These are phyloP conservation scores for Pseudoperonospora humuli DNA, from an alignment of 352 stramenopile species.

Conservation along the genomic window DNA sequence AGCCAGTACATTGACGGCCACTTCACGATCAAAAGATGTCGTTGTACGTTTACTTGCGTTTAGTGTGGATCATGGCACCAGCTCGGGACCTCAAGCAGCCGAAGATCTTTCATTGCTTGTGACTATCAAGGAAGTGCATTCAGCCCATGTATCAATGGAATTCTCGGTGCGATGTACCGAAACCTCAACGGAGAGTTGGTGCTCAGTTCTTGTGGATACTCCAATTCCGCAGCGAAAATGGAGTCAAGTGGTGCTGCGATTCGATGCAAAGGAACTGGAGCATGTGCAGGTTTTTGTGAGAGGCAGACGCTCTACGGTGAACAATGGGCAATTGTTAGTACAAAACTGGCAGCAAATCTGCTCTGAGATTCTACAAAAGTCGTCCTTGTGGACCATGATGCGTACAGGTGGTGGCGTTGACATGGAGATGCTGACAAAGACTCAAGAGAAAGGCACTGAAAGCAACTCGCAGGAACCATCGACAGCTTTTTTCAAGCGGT, in stretches of 20 bases:
- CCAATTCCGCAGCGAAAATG: conserved; percentile 10
- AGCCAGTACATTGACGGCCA: not conserved
- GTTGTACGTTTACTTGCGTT: conserved; percentile 7
- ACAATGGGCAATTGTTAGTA: not conserved
- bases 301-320: conserved; percentile 10
- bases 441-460: not conserved
- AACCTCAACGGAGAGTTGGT: conserved; percentile 1
- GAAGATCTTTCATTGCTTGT: conserved; percentile 8
- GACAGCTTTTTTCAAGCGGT: conserved; percentile 1
- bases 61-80: not conserved
- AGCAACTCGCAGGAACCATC: conserved; percentile 1
- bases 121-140: conserved; percentile 6
- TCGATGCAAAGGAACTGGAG: conserved; percentile 6
- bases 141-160: conserved; percentile 9
- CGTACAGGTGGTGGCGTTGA: conserved; percentile 7
- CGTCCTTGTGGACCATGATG: conserved; percentile 9
- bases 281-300: conserved; percentile 12
- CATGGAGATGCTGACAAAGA: not conserved
- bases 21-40: not conserved
- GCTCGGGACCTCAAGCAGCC: not conserved
- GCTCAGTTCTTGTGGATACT: conserved; percentile 9
- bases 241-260: conserved; percentile 8
- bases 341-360: not conserved
- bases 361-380: conserved; percentile 7
- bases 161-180: conserved; percentile 7